Base-by-base conservation (phyloP, 108 stramenopile genomes). In the Discostella stelligeroides region DNA sequence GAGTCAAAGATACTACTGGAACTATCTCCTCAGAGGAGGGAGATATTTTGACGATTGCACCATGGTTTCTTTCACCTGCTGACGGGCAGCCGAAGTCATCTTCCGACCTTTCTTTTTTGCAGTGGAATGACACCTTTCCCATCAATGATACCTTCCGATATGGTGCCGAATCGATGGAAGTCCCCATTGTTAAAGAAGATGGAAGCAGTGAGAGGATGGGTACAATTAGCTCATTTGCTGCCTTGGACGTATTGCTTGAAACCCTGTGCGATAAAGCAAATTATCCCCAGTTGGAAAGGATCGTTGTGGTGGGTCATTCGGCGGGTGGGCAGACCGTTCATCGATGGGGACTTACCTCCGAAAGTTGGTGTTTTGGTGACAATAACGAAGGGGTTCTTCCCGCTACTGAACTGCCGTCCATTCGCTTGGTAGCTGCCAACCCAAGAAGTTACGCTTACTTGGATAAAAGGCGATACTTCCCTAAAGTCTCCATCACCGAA, bases 311-410 rank as follows among this genome's bases (percentile, higher is more conserved):
- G 8, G 94, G 94, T 13, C 94, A 95, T 80, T 89, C 88, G 15
- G 91, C 94, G 14, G 91, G 94, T 18, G 94, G 89, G 6, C 94
- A 95, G 72, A 68, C 85, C 15, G 68, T 82, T 0, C 94, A 95
- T 17, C 81, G 94, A n/a, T 95, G 90, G 90, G 86, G 88, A 24
- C 49, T 95, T 3, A 79, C 85, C 2, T 91, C 94, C 17, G 76
- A 75, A 45, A 85, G 68, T 63, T 69, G 72, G 71, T 76, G 76
- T 30, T 75, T 77, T 50, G 65, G 67, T 29, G 72, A 41, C 38
- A 58, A 68, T 29, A 41, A 60, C 12, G 43, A 58, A 6, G 45
- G 45, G 6, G 38, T 14, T 10, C 23, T 42, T 6, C 13, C 47
- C 51, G 12, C 7, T 4, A 1, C 18, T 29, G 11, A 27, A 28